Base-by-base conservation (phyloP, 2,329 filamentous ascomycete species). In the Pyricularia sp. region DNA sequence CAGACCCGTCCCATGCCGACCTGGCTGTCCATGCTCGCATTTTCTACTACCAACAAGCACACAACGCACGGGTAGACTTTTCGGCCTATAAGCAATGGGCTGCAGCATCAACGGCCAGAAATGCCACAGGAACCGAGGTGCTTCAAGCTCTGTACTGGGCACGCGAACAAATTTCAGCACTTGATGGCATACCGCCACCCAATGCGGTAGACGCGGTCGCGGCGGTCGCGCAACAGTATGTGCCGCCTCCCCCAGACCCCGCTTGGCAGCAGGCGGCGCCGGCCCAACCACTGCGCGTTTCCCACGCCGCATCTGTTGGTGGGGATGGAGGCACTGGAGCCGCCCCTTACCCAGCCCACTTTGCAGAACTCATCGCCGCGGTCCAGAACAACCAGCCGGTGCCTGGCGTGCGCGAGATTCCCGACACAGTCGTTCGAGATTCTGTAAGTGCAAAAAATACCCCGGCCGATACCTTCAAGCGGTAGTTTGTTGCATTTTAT, bases 341-440 rank as follows among this genome's bases (percentile, higher is more conserved):
- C 49, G 80, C 84, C 60, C 88, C 91, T 0, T 96, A 96, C 70
- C 92, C 92, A 3, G 87, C 87, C 62, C 88, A 86, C 1, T 96
- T 97, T 74, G 88, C 90, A 8, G 87, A 93, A 69, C 91, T 97
- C 67, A 88, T 96, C 65, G 88, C 91, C 71, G 83, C 96, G 65
- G 90, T 97, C 64, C 90, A 90, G 28, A 87, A 86, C 31, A 91
- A 91, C 64, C 86, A 91, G 70, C 88, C 90, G 0, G 88, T 97
- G 59, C 91, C 92, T 1, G 93, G 93, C 0, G 96, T 97, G 71
- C 87, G 87, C 69, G 85, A 96, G 68, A 93, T 97, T 64, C 91
- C 93, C 4, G 84, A 91, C 69, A 94, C 88, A 0, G 79, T 96
- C 5, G 79, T 93, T 24, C 81, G 86, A 64, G 88, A 88, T 4